phyloP scores from a whole-genome alignment of 331 rosid species.

The Malus hybrid region DNA sequence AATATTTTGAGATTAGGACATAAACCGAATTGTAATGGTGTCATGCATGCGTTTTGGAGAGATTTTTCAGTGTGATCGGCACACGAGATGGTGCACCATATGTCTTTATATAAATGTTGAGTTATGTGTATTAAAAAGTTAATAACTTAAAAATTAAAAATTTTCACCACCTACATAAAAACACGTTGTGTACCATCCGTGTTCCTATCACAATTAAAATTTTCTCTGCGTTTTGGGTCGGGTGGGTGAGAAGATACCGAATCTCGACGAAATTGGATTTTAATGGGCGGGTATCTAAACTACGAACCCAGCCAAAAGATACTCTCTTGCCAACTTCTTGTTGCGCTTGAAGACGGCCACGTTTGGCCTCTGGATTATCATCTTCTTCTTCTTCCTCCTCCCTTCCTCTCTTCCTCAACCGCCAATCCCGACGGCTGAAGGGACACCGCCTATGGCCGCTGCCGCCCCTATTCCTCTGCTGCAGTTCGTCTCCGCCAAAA shows the following conservation, averaged over 20 bases:
- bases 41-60: neutral
- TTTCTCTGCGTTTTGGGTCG: neutral
- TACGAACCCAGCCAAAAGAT: neutral
- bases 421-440: neutral
- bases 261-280: neutral
- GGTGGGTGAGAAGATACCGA: neutral
- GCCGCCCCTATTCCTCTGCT: conserved; percentile 44
- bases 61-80: no score
- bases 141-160: no score
- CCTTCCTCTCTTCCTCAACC: neutral
- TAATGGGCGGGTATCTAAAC: neutral
- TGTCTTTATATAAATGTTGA: no score
- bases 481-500: conserved; percentile 27
- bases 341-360: neutral
- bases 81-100: no score
- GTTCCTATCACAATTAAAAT: no score
- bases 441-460: conserved; percentile 22
- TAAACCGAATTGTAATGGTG: neutral
- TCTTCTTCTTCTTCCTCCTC: neutral
- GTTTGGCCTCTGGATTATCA: neutral
- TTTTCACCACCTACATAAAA: no score
- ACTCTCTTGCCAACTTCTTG: neutral
- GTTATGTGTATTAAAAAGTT: no score
- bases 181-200: no score
- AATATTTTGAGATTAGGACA: no score